These are phyloP conservation scores for Singerocomus rubriflavus DNA, from an alignment of 1,284 basidiomycete species.

Conservation along the genomic window DNA sequence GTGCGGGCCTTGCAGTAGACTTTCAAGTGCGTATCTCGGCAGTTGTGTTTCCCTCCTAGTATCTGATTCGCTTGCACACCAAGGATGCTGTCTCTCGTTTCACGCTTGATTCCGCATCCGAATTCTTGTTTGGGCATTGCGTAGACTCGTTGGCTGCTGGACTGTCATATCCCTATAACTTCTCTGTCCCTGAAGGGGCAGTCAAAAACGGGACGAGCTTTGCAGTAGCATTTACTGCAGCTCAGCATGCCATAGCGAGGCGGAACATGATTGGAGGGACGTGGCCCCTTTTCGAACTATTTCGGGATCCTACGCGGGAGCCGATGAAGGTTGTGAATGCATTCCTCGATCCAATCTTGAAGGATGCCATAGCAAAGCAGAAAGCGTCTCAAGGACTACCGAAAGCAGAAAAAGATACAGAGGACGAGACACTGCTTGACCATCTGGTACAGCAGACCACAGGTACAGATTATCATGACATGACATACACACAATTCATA, in stretches of 20 bases:
- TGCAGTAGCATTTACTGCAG: constrained; percentile 34
- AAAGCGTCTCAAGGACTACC: constrained; percentile 23
- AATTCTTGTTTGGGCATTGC: constrained; percentile 42
- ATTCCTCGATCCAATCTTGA: constrained; percentile 37
- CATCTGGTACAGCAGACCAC: constrained; percentile 49
- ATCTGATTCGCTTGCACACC: too few relatives aligned
- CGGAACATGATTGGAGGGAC: constrained; percentile 35
- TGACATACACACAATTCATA: constrained; percentile 6
- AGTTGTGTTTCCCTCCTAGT: too few relatives aligned
- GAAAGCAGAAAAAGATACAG: constrained; percentile 16
- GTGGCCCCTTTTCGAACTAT: constrained; percentile 42
- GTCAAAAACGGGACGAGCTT: constrained; percentile 31
- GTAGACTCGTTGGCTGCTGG: constrained; percentile 29
- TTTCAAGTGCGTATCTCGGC: constrained; percentile 35
- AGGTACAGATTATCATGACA: constrained; percentile 31
- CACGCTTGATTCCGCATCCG: constrained; percentile 43
- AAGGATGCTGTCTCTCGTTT: constrained; percentile 41
- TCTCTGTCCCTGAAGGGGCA: not conserved
- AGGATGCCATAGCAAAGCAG: constrained; percentile 31
- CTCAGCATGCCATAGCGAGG: constrained; percentile 29
- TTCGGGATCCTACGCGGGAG: constrained; percentile 30
- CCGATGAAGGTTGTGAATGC: constrained; percentile 40
- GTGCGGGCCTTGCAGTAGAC: constrained; percentile 38
- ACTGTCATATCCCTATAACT: constrained; percentile 32
- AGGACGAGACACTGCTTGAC: constrained; percentile 48